Evolutionary conservation across 768 basidiomycete species (phyloP).

Genomic region (Amyloporia xantha): DNA sequence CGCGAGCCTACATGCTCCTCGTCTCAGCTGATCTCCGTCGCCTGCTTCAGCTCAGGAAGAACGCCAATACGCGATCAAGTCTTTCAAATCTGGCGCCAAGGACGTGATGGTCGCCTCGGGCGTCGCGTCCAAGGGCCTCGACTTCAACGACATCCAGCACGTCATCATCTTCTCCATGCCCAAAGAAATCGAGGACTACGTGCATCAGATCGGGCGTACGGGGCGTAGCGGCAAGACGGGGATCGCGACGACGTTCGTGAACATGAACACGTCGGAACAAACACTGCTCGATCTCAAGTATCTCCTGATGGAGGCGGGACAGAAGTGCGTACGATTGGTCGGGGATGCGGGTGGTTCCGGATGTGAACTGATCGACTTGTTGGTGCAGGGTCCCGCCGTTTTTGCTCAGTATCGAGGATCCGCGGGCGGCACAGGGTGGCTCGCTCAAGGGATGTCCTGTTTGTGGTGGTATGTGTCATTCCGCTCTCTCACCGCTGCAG

Average conservation of each 20-base stretch:
- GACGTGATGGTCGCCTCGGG: conserved; percentile 99
- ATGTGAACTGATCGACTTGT: conserved; percentile 7
- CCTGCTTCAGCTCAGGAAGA: conserved; percentile 91
- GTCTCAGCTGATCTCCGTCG: no score
- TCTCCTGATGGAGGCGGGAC: conserved; percentile 92
- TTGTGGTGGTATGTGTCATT: conserved; percentile 68
- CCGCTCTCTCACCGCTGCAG: not conserved
- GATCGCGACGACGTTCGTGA: conserved; percentile 97
- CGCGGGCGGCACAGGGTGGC: conserved; percentile 72
- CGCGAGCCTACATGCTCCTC: no score
- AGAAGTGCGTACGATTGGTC: conserved; percentile 69
- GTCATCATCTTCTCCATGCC: conserved; percentile 99
- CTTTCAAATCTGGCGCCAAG: conserved; percentile 95
- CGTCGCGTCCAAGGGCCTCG: conserved; percentile 95
- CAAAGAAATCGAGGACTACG: conserved; percentile 99
- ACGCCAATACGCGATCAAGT: conserved; percentile 96
- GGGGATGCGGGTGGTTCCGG: not conserved
- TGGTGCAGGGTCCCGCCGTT: conserved; percentile 83
- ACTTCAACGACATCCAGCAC: conserved; percentile 98
- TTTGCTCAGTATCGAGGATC: conserved; percentile 84
- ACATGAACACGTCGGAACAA: conserved; percentile 96
- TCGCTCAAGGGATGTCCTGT: conserved; percentile 86
- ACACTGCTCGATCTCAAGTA: conserved; percentile 97
- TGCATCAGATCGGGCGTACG: conserved; percentile 98
- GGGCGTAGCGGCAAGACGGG: conserved; percentile 98